phyloP scores from a whole-genome alignment of 768 basidiomycete species.

The Russula compacta region DNA sequence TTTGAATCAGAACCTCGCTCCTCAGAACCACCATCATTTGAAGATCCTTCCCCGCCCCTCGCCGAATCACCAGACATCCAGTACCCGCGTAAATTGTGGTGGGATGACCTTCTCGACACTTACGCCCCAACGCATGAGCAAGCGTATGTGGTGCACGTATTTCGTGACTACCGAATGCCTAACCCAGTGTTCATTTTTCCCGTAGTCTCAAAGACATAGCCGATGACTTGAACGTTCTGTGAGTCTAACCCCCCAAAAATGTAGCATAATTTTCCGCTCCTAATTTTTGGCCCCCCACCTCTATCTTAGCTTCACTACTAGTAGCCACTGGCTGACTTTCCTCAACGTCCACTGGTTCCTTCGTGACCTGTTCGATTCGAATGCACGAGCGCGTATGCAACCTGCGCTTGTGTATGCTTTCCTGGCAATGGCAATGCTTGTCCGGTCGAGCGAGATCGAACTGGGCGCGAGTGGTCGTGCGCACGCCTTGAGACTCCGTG shows the following conservation, averaged over 20 bases:
- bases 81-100: constrained; percentile 35
- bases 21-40: constrained; percentile 8
- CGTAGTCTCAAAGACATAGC: constrained; percentile 42
- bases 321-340: constrained; percentile 61
- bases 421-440: constrained; percentile 61
- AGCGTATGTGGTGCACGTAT: constrained; percentile 29
- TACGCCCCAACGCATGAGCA: constrained; percentile 35
- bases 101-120: constrained; percentile 38
- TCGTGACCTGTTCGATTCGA: constrained; percentile 41
- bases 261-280: neutral
- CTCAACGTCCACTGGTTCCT: constrained; percentile 50
- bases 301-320: constrained; percentile 49
- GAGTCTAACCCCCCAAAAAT: constrained; percentile 21
- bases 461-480: constrained; percentile 43
- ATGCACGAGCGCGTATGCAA: constrained; percentile 49
- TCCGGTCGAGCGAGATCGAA: constrained; percentile 64
- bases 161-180: neutral
- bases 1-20: constrained; percentile 19
- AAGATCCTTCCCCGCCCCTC: constrained; percentile 10
- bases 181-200: neutral
- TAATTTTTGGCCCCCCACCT: neutral
- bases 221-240: constrained; percentile 46
- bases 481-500: constrained; percentile 48
- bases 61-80: constrained; percentile 26
- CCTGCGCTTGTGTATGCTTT: constrained; percentile 62